Conservation (phyloP, 306 rosid genomes). For the Lotus japonicus region DNA sequence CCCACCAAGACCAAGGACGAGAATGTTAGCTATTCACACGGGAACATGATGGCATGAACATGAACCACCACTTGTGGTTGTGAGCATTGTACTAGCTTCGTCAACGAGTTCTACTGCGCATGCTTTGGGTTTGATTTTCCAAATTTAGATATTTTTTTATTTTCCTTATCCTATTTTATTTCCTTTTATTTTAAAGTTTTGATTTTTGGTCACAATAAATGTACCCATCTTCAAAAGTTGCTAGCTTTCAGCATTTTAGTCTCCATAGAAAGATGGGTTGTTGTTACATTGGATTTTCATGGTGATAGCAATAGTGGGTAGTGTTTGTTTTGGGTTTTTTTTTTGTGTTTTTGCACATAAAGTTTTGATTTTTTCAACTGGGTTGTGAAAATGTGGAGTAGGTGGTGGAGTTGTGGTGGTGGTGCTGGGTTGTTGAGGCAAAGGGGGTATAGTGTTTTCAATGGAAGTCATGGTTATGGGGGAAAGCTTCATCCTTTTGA, state of each 20-base stretch:
- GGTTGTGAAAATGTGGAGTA: constrained; percentile 35
- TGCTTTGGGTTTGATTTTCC: background rate
- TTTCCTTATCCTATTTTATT: constrained; percentile 4
- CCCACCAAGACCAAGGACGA: too few species aligned
- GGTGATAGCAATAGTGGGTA: background rate
- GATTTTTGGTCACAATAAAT: background rate
- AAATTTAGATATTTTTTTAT: background rate
- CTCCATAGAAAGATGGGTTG: background rate
- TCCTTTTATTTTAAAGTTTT: background rate
- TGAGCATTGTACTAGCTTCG: background rate
- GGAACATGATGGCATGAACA: background rate
- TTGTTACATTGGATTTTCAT: constrained; percentile 7
- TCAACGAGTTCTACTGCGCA: background rate
- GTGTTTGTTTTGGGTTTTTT: constrained; percentile 10
- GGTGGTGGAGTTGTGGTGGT: constrained; percentile 15
- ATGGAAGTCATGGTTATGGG: constrained; percentile 17
- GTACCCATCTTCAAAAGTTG: background rate
- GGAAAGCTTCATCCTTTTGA: constrained; percentile 19
- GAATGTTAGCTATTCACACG: constrained; percentile 16
- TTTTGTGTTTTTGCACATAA: background rate
- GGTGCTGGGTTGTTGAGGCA: constrained; percentile 23
- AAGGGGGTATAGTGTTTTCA: constrained; percentile 18
- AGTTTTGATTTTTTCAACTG: background rate
- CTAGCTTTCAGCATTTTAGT: background rate
- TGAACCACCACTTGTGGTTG: constrained; percentile 21